Conservation (phyloP, 805 yeast genomes). For the Kodamaea neixiangensis region DNA sequence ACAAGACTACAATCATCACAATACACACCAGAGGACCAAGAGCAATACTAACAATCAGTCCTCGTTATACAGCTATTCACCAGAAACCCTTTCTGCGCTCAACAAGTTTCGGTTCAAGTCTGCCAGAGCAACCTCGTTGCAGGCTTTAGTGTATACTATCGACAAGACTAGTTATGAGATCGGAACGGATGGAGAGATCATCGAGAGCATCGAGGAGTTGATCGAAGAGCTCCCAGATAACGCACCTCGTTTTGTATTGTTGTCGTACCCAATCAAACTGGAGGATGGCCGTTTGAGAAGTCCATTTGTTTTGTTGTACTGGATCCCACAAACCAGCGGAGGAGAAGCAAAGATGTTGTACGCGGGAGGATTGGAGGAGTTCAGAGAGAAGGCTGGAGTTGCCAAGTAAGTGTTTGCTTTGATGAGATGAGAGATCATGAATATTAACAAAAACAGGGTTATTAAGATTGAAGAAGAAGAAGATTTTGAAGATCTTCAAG, state of each 20-base stretch:
- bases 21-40: background rate
- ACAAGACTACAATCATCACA: background rate
- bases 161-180: constrained; percentile 58
- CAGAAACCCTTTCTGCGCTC: constrained; percentile 58
- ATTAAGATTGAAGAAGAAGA: constrained; percentile 68
- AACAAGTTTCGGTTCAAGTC: constrained; percentile 75
- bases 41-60: constrained; percentile 7
- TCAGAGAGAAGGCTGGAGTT: constrained; percentile 81
- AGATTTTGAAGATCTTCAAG: constrained; percentile 62
- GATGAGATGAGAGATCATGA: background rate
- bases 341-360: constrained; percentile 83
- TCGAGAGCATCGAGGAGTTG: constrained; percentile 58
- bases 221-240: constrained; percentile 80
- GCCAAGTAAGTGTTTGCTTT: constrained; percentile 40
- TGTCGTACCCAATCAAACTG: constrained; percentile 72
- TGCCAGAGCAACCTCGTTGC: constrained; percentile 60
- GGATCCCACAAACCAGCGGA: constrained; percentile 85
- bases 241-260: constrained; percentile 70
- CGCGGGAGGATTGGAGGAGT: constrained; percentile 85
- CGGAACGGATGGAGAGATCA: constrained; percentile 46
- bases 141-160: constrained; percentile 63
- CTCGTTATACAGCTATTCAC: constrained; percentile 61
- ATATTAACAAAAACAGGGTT: constrained; percentile 41
- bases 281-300: constrained; percentile 71
- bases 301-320: constrained; percentile 81